These are phyloP conservation scores for Escovopsis weberi DNA, from an alignment of 2,329 filamentous ascomycete genomes.

Conservation along the genomic window DNA sequence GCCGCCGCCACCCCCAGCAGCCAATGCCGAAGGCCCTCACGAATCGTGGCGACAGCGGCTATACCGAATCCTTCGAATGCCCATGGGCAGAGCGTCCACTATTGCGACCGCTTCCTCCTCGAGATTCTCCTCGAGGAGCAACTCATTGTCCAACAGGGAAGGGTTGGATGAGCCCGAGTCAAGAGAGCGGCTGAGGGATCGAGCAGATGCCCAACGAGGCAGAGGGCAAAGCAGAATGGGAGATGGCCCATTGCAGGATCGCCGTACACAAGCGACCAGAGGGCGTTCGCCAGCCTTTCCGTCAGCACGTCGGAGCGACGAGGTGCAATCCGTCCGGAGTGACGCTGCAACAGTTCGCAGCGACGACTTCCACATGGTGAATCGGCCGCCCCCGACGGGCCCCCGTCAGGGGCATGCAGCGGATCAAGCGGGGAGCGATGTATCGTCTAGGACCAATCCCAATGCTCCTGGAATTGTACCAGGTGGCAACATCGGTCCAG, in stretches of 20 bases:
- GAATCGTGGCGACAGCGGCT: slow-evolving; percentile 16
- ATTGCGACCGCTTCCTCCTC: slow-evolving; percentile 16
- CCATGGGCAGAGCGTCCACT: slow-evolving; percentile 21
- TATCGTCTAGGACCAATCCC: neutral
- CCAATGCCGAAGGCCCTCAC: slow-evolving; percentile 6
- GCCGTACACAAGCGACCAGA: neutral
- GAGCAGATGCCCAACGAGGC: neutral
- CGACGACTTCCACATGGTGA: slow-evolving; percentile 17
- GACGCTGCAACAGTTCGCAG: slow-evolving; percentile 22
- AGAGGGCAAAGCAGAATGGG: too few relatives aligned
- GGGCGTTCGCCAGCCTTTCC: neutral
- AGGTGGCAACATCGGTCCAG: neutral
- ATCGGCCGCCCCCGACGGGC: slow-evolving; percentile 1
- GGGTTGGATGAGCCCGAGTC: neutral
- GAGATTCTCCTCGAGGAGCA: slow-evolving; percentile 5
- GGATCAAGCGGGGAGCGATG: neutral
- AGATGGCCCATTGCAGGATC: neutral
- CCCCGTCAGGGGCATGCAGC: neutral
- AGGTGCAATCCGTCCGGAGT: slow-evolving; percentile 12
- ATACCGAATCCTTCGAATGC: slow-evolving; percentile 13
- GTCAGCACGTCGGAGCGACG: slow-evolving; percentile 1
- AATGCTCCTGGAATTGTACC: neutral
- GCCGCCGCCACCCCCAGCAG: neutral
- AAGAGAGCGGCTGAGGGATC: neutral
- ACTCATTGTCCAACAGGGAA: neutral